These are phyloP conservation scores for Fusarium chuoi DNA, from an alignment of 2,329 filamentous ascomycete species.

Conservation along the genomic window DNA sequence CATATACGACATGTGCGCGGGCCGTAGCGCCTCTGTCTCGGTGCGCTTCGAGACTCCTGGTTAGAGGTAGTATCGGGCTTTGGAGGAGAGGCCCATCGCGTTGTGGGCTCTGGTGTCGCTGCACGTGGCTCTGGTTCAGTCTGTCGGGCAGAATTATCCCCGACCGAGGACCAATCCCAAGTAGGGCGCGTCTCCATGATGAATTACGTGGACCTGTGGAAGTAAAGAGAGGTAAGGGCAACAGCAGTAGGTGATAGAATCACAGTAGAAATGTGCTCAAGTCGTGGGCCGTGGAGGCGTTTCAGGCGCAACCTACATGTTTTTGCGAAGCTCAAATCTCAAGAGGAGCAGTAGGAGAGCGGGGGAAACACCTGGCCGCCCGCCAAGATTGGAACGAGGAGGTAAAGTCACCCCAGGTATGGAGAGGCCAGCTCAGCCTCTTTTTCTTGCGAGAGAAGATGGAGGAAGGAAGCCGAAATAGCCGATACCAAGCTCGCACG, in stretches of 20 bases:
- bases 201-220: constrained; percentile 33
- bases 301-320: constrained; percentile 44
- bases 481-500: constrained; percentile 40
- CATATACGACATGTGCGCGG: constrained; percentile 90
- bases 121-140: constrained; percentile 15
- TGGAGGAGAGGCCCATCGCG: constrained; percentile 1
- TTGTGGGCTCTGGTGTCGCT: constrained; percentile 4
- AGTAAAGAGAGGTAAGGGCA: constrained; percentile 26
- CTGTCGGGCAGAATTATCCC: constrained; percentile 21
- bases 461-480: constrained; percentile 43
- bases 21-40: constrained; percentile 63
- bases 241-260: constrained; percentile 15
- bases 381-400: constrained; percentile 36
- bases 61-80: constrained; percentile 7
- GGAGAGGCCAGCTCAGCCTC: constrained; percentile 49
- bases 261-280: constrained; percentile 17
- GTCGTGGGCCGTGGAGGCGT: constrained; percentile 32
- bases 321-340: constrained; percentile 30
- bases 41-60: constrained; percentile 20
- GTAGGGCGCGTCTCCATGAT: constrained; percentile 45
- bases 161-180: constrained; percentile 44
- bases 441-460: constrained; percentile 30
- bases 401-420: constrained; percentile 6
- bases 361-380: constrained; percentile 36
- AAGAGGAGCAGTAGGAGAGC: constrained; percentile 25